Conservation (phyloP, 2,329 filamentous ascomycete species). For the Curvularia sp. region DNA sequence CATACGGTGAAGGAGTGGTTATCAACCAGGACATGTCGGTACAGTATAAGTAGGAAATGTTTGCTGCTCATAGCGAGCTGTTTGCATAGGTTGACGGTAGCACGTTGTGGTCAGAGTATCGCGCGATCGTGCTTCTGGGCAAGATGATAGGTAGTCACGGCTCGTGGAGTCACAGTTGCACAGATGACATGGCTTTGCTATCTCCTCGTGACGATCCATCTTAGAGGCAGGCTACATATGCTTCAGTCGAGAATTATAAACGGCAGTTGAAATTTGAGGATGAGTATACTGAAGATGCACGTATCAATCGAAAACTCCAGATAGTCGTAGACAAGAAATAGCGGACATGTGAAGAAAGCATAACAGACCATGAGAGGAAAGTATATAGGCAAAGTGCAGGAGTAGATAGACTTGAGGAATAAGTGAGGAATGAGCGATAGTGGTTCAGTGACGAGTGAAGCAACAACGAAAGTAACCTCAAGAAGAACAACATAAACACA, state of each 20-base stretch:
- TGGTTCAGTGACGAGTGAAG: neutral
- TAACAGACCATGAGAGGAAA: neutral
- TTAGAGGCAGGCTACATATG: neutral
- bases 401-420: neutral
- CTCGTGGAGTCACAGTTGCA: conserved; percentile 18
- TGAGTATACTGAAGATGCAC: neutral
- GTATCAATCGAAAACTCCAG: neutral
- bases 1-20: neutral
- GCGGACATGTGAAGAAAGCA: neutral
- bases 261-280: neutral
- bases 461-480: neutral
- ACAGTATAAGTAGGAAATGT: conserved; percentile 2
- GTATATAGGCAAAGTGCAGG: neutral
- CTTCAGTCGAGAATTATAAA: neutral
- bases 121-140: conserved; percentile 2
- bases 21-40: neutral
- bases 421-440: neutral
- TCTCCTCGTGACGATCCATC: conserved; percentile 2
- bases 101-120: conserved; percentile 11
- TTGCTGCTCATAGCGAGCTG: neutral
- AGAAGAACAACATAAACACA: neutral
- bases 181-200: conserved; percentile 8
- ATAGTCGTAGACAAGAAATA: neutral
- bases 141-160: conserved; percentile 13
- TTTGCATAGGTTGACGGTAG: conserved; percentile 3